These are phyloP conservation scores for Phoma herbarum DNA, from an alignment of 2,329 filamentous ascomycete species.

Conservation along the genomic window DNA sequence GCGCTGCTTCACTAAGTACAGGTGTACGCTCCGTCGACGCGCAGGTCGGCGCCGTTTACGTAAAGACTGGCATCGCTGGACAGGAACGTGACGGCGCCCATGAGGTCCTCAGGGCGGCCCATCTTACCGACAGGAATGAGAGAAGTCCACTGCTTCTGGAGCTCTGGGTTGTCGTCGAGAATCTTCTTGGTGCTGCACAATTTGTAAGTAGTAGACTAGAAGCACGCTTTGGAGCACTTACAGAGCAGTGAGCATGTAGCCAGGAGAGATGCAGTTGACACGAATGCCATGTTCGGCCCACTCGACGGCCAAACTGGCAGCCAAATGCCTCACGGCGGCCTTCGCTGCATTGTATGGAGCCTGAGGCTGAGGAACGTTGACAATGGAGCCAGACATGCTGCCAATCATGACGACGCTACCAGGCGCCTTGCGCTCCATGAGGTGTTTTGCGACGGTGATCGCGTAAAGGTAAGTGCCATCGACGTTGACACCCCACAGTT, in stretches of 20 bases:
- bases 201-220: neutral
- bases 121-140: conserved; percentile 94
- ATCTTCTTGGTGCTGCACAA: conserved; percentile 83
- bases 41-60: conserved; percentile 72
- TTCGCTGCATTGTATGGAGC: conserved; percentile 93
- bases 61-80: conserved; percentile 73
- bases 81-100: conserved; percentile 90
- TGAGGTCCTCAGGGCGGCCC: conserved; percentile 89
- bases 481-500: conserved; percentile 94
- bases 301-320: conserved; percentile 87
- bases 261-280: conserved; percentile 94
- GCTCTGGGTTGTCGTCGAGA: conserved; percentile 88
- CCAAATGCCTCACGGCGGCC: conserved; percentile 88
- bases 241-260: conserved; percentile 96
- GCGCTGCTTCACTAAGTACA: conserved; percentile 61
- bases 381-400: conserved; percentile 92
- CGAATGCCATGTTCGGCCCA: conserved; percentile 89
- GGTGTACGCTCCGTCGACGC: conserved; percentile 91
- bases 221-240: conserved; percentile 59
- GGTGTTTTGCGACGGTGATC: conserved; percentile 81
- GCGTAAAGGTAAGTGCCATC: conserved; percentile 92
- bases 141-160: conserved; percentile 89
- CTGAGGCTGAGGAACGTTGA: conserved; percentile 95
- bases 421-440: conserved; percentile 80
- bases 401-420: conserved; percentile 95